These are phyloP conservation scores for Paecilomyces sp. DNA, from an alignment of 2,329 filamentous ascomycete genomes.

Conservation along the genomic window DNA sequence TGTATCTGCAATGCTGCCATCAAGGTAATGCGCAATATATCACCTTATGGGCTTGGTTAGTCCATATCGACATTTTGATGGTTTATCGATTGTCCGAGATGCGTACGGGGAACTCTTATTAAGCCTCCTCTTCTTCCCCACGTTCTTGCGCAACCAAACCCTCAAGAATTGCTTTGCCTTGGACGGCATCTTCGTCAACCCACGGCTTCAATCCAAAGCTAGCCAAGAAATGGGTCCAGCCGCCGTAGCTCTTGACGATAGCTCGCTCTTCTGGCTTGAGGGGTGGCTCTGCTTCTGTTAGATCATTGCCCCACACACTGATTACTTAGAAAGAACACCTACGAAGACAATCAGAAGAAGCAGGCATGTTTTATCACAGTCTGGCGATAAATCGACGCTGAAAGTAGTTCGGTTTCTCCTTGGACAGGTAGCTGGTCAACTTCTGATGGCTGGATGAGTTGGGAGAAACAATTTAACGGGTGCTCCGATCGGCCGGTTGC, in stretches of 20 bases:
- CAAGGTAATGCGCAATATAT: too few relatives aligned
- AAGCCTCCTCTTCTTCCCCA: background rate
- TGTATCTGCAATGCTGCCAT: too few relatives aligned
- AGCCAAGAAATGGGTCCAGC: conserved; percentile 18
- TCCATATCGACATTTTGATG: too few relatives aligned
- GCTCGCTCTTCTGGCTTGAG: conserved; percentile 16
- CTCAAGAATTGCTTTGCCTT: conserved; percentile 10
- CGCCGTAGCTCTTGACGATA: conserved; percentile 19
- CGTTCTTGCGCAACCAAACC: background rate
- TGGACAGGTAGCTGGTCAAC: background rate
- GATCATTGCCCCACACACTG: background rate
- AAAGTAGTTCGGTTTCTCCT: too few relatives aligned
- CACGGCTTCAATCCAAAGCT: conserved; percentile 17
- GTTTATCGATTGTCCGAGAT: too few relatives aligned
- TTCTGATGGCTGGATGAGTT: background rate
- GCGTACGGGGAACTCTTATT: background rate
- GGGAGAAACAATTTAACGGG: too few relatives aligned
- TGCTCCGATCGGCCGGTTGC: too few relatives aligned
- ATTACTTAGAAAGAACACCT: background rate
- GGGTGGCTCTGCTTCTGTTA: conserved; percentile 14
- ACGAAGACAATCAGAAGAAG: background rate
- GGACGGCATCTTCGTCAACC: conserved; percentile 14
- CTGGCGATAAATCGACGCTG: background rate
- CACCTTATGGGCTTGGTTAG: too few relatives aligned
- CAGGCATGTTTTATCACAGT: background rate